These are phyloP conservation scores for Clohesyomyces aquaticus DNA, from an alignment of 495 filamentous ascomycete genomes.

Conservation along the genomic window DNA sequence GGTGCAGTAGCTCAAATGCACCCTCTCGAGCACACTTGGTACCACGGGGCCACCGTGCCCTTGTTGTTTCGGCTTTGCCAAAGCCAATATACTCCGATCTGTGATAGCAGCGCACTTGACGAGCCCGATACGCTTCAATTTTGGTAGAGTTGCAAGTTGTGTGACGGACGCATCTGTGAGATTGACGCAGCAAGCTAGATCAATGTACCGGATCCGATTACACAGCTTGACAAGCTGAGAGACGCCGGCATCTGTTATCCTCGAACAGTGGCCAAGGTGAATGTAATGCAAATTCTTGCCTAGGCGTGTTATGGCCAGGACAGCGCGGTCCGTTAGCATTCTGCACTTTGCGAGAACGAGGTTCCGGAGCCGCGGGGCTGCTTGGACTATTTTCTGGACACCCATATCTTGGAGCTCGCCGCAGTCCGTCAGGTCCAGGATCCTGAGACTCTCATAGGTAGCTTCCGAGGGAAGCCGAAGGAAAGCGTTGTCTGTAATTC, in stretches of 20 bases:
- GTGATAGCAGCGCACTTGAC: conserved; percentile 94
- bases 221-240: conserved; percentile 79
- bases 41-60: conserved; percentile 53
- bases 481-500: conserved; percentile 85
- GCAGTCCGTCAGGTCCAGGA: conserved; percentile 91
- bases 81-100: conserved; percentile 79
- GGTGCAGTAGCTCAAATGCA: conserved; percentile 95
- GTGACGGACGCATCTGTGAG: conserved; percentile 88
- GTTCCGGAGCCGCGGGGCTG: conserved; percentile 87
- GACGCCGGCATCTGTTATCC: conserved; percentile 87
- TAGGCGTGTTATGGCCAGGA: conserved; percentile 81
- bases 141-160: conserved; percentile 82
- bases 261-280: conserved; percentile 89
- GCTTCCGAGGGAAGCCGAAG: conserved; percentile 70
- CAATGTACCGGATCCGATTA: conserved; percentile 96
- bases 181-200: conserved; percentile 90
- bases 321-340: conserved; percentile 86
- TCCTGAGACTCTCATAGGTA: conserved; percentile 83
- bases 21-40: conserved; percentile 76
- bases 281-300: conserved; percentile 97
- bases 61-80: conserved; percentile 64
- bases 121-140: conserved; percentile 88
- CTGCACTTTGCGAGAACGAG: conserved; percentile 92
- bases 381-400: conserved; percentile 80
- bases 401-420: conserved; percentile 79